These are phyloP conservation scores for Favolaschia claudopus DNA, from an alignment of 768 basidiomycete species.

Conservation along the genomic window DNA sequence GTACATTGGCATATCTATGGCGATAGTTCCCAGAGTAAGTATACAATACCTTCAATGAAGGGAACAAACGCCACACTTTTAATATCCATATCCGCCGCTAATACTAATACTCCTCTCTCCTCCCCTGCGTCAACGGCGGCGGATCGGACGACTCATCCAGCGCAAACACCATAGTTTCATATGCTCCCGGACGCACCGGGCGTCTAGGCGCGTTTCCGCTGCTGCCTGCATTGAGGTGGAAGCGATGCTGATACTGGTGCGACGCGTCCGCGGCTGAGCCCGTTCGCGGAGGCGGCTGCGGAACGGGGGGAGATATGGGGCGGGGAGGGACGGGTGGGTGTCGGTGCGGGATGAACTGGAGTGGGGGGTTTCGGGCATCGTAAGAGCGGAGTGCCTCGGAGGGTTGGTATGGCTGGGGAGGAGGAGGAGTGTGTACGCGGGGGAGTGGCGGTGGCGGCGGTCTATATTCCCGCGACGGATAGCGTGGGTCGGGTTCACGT, in stretches of 20 bases:
- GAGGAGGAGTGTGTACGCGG: not conserved
- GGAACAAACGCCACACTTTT: no score
- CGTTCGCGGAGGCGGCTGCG: not conserved
- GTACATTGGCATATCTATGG: no score
- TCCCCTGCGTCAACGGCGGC: not conserved
- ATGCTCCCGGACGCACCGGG: conserved; percentile 15
- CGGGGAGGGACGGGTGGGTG: not conserved
- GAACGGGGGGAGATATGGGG: not conserved
- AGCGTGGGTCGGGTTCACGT: not conserved
- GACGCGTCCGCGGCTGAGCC: not conserved
- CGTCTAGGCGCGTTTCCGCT: not conserved
- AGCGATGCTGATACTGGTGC: conserved; percentile 23
- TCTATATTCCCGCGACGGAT: conserved; percentile 5
- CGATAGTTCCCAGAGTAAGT: no score
- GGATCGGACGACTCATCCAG: conserved; percentile 4
- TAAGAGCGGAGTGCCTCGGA: not conserved
- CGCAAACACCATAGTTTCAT: conserved; percentile 26
- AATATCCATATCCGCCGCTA: no score
- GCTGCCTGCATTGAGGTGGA: not conserved
- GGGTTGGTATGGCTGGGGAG: not conserved
- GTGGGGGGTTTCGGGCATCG: conserved; percentile 12
- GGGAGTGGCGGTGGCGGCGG: not conserved
- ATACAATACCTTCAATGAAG: no score
- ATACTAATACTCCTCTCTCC: not conserved
- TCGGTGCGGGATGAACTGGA: conserved; percentile 20